Percentiles rank a stretch among this genome's conserved stretches.
Evolutionary conservation across 805 yeast species (phyloP).

Genomic region (Monosporozyma unispora): DNA sequence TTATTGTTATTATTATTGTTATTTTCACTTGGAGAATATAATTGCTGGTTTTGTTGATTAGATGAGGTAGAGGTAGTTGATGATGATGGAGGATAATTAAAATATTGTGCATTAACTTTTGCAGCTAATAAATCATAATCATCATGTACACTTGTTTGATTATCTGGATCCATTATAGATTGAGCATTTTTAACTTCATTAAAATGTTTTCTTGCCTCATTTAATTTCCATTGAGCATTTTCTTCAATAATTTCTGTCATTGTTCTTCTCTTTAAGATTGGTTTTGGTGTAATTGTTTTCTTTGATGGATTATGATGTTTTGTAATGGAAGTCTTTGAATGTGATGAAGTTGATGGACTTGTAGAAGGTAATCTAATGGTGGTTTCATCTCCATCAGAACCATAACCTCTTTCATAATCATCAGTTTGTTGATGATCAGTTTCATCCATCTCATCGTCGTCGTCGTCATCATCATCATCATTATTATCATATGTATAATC

Average conservation of each 20-base stretch:
- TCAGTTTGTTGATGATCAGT: conserved; percentile 6
- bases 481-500: background rate
- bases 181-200: conserved; percentile 21
- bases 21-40: background rate
- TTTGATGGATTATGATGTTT: conserved; percentile 8
- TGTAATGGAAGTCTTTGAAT: conserved; percentile 5
- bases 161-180: conserved; percentile 20
- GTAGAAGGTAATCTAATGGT: conserved; percentile 22
- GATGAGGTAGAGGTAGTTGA: background rate
- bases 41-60: background rate
- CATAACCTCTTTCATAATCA: conserved; percentile 26
- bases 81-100: conserved; percentile 3
- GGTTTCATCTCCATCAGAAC: conserved; percentile 32
- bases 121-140: conserved; percentile 31
- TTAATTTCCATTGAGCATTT: conserved; percentile 30
- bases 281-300: conserved; percentile 42
- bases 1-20: background rate
- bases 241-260: conserved; percentile 60
- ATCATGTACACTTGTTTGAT: conserved; percentile 18
- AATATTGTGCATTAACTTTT: conserved; percentile 31
- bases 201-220: conserved; percentile 57
- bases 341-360: background rate
- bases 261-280: conserved; percentile 81
- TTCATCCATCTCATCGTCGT: conserved; percentile 2
- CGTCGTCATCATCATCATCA: conserved; percentile 2